Conservation (phyloP, 2,329 filamentous ascomycete genomes). For the Pseudocercospora fuligena region DNA sequence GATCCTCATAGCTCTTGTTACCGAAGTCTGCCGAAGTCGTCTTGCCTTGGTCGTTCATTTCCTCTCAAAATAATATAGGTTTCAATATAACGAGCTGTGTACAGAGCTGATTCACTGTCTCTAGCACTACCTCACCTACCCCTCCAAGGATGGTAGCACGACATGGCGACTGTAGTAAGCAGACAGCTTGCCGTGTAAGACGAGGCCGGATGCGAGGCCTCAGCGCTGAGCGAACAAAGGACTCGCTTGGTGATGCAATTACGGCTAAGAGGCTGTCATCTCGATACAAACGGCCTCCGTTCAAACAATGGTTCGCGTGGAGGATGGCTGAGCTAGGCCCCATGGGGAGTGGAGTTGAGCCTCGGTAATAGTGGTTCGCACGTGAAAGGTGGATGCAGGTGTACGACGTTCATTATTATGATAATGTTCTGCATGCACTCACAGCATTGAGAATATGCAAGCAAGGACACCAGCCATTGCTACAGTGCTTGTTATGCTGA, state of each 20-base stretch:
- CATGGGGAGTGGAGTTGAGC: not conserved
- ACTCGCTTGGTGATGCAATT: not conserved
- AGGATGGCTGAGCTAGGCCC: not conserved
- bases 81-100: not conserved
- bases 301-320: not conserved
- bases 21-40: not conserved
- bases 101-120: not conserved
- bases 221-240: not conserved
- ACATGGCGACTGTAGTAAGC: not conserved
- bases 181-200: not conserved
- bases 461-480: not conserved
- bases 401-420: not conserved
- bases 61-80: not conserved
- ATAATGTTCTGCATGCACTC: not conserved
- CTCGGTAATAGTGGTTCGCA: conserved; percentile 1
- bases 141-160: not conserved
- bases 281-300: not conserved
- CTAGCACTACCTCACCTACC: not conserved
- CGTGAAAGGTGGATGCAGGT: not conserved
- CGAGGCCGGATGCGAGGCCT: not conserved
- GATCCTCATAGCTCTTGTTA: not conserved
- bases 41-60: not conserved
- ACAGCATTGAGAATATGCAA: not conserved
- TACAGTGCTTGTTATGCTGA: not conserved
- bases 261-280: conserved; percentile 5